Base-by-base conservation (phyloP, 1,284 basidiomycete genomes). In the Leccinum pachyderme region DNA sequence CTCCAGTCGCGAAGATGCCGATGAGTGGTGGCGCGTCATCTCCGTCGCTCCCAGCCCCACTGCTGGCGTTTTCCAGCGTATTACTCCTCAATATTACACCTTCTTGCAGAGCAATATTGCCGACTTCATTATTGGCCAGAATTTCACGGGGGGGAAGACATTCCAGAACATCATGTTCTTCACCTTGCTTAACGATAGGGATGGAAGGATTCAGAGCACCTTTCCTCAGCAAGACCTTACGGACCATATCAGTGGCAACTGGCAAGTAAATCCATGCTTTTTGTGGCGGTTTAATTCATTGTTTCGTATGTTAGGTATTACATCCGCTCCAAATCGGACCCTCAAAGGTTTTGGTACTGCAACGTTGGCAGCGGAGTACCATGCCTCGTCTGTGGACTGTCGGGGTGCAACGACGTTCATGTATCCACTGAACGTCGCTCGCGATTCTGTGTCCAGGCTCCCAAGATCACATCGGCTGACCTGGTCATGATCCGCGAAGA, bases 391-490 rank as follows among this genome's bases (percentile, higher is more conserved):
- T 45, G 44, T 27, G 25, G 5, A 45, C 13, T 25, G 9, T 5
- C 13, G 25, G 8, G 1, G 7, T 45, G 44, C 25, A 28, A n/a
- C 9, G 11, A 45, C 13, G 44, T 45, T n/a, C 44, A 45, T 27
- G 44, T 45, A 45, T 45, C 44, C 44, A 45, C 44, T 45, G 25
- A 28, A 45, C 44, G 44, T 45, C 44, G 44, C 25, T 45, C 44
- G 25, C 24, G 25, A 45, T 45, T 45, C 44, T n/a, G 2, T 27
- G 4, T 45, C 25, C 7, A 18, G 24, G 44, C 44, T 13, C 5
- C 25, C 27, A n/a, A 27, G 18, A 18, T 18, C 18, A 18, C 18
- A 18, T 18, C 18, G 18, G 18, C 18, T 18, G 18, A 18, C 18
- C 18, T 18, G 44, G n/a, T 45, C 44, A n/a, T 45, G 15, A 45